These are phyloP conservation scores for Trichoderma sp. DNA, from an alignment of 2,329 filamentous ascomycete genomes.

Conservation along the genomic window DNA sequence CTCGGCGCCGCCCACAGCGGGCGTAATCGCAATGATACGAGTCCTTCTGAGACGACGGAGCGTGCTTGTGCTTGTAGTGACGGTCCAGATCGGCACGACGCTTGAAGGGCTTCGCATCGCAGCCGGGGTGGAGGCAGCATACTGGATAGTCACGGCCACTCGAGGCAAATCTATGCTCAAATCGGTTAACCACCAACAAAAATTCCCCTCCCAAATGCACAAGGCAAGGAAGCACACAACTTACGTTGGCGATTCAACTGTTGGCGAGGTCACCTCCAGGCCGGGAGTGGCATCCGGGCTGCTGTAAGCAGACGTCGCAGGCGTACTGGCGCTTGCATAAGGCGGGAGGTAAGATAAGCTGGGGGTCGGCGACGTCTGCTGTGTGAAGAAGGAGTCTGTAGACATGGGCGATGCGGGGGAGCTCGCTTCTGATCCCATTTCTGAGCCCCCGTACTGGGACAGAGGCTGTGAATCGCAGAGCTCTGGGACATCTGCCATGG, in stretches of 20 bases:
- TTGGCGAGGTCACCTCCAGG: slow-evolving; percentile 22
- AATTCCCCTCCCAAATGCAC: background rate
- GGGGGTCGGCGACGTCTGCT: slow-evolving; percentile 30
- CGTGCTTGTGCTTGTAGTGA: slow-evolving; percentile 51
- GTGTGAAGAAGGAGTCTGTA: slow-evolving; percentile 24
- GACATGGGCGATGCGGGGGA: slow-evolving; percentile 14
- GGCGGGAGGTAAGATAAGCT: slow-evolving; percentile 23
- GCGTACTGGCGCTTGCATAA: slow-evolving; percentile 20
- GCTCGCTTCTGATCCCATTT: slow-evolving; percentile 28
- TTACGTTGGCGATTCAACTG: slow-evolving; percentile 14
- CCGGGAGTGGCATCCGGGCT: slow-evolving; percentile 24
- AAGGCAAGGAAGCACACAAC: background rate
- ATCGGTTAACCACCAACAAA: slow-evolving; percentile 8
- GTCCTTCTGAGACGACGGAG: slow-evolving; percentile 40
- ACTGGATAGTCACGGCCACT: slow-evolving; percentile 35
- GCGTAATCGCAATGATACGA: slow-evolving; percentile 53
- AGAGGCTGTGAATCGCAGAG: slow-evolving; percentile 30
- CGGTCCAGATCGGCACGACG: slow-evolving; percentile 55
- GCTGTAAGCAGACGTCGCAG: slow-evolving; percentile 19
- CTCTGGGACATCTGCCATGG: slow-evolving; percentile 20
- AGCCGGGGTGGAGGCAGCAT: slow-evolving; percentile 41
- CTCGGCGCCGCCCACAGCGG: slow-evolving; percentile 43
- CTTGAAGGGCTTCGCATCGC: slow-evolving; percentile 47
- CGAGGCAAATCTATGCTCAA: slow-evolving; percentile 18
- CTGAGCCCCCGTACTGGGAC: slow-evolving; percentile 31